These are phyloP conservation scores for Exophiala mesophila DNA, from an alignment of 2,329 filamentous ascomycete genomes.

Conservation along the genomic window DNA sequence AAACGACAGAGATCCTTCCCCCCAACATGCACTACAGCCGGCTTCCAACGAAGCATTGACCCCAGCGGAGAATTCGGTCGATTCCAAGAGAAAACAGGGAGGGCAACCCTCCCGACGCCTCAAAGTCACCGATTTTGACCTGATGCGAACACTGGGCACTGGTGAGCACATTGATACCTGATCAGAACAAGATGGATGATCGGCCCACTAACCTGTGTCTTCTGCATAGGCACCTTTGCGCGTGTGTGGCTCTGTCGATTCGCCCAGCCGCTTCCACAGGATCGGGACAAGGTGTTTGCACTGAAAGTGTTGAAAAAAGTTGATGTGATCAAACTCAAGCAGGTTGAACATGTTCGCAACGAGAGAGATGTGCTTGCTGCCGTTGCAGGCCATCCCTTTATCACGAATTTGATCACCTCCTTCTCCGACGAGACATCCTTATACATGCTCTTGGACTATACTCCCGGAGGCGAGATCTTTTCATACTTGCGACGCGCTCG, in stretches of 20 bases:
- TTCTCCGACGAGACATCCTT: slow-evolving; percentile 60
- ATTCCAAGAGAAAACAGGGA: slow-evolving; percentile 35
- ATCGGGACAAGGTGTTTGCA: slow-evolving; percentile 42
- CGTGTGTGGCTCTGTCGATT: slow-evolving; percentile 47
- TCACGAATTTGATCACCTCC: slow-evolving; percentile 59
- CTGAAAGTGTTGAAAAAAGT: slow-evolving; percentile 48
- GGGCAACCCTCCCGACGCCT: slow-evolving; percentile 36
- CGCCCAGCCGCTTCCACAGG: slow-evolving; percentile 33
- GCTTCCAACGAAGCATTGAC: slow-evolving; percentile 14
- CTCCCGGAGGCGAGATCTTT: slow-evolving; percentile 63
- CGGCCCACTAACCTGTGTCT: slow-evolving; percentile 7
- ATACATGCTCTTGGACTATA: slow-evolving; percentile 59
- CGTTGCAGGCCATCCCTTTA: slow-evolving; percentile 61
- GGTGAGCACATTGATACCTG: slow-evolving; percentile 31
- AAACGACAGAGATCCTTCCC: slow-evolving; percentile 21
- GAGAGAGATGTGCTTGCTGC: slow-evolving; percentile 59
- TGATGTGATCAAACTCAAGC: slow-evolving; percentile 57
- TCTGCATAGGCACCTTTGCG: slow-evolving; percentile 44
- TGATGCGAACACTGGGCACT: slow-evolving; percentile 47
- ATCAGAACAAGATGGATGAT: no score
- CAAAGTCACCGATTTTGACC: slow-evolving; percentile 41
- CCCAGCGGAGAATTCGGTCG: slow-evolving; percentile 33
- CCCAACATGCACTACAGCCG: slow-evolving; percentile 18
- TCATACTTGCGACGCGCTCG: slow-evolving; percentile 59
- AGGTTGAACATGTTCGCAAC: slow-evolving; percentile 64